Percentiles rank a stretch among this genome's conserved stretches.
Evolutionary conservation across 2,329 filamentous ascomycete genomes (phyloP).

Genomic region (Ophiocordyceps sinensis): DNA sequence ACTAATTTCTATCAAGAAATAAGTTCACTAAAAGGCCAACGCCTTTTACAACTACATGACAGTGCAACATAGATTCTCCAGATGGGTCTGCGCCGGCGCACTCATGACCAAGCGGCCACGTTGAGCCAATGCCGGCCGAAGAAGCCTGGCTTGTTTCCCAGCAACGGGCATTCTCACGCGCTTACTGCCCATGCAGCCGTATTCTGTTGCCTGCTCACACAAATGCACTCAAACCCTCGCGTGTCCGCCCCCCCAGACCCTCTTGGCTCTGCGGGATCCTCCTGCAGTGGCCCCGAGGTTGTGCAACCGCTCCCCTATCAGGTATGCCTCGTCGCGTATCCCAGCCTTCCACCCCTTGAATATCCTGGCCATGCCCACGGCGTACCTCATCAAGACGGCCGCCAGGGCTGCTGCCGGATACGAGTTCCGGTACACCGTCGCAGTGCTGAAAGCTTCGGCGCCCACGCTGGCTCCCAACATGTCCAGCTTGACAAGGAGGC

Average conservation of each 20-base stretch:
- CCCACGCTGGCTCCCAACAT: constrained; percentile 1
- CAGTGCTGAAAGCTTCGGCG: constrained; percentile 13
- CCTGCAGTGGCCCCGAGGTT: constrained; percentile 57
- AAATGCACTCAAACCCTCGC: neutral
- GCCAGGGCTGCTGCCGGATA: constrained; percentile 53
- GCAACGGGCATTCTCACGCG: too few species aligned
- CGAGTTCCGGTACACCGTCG: constrained; percentile 39
- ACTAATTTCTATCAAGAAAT: too few species aligned
- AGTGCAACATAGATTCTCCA: too few species aligned
- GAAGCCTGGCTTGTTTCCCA: too few species aligned
- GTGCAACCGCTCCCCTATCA: constrained; percentile 87
- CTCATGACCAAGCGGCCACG: too few species aligned
- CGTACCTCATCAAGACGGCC: constrained; percentile 26
- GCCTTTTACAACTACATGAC: too few species aligned
- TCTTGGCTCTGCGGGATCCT: constrained; percentile 18
- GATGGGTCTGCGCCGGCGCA: too few species aligned
- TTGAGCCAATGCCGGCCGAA: too few species aligned
- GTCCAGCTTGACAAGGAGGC: constrained; percentile 12
- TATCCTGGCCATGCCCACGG: constrained; percentile 40
- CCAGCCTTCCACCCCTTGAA: constrained; percentile 64
- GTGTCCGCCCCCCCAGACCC: constrained; percentile 20
- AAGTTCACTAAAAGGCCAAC: too few species aligned
- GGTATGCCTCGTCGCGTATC: constrained; percentile 87
- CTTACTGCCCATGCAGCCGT: too few species aligned
- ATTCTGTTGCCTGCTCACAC: neutral